Conservation (phyloP, 441 rosid species). For the Iberis amara region DNA sequence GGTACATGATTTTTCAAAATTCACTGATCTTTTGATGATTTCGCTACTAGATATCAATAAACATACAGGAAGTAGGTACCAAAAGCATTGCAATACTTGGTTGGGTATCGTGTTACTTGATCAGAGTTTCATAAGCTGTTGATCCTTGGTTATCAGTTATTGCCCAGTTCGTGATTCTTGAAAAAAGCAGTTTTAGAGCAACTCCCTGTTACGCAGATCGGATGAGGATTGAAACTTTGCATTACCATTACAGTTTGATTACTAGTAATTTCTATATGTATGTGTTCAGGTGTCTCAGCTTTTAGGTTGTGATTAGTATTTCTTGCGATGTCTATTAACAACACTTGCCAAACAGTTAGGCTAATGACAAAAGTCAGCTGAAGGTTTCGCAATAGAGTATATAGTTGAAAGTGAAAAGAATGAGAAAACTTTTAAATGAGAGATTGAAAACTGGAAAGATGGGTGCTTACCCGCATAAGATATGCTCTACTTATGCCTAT, state of each 20-base stretch:
- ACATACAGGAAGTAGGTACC: not conserved
- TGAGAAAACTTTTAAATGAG: not conserved
- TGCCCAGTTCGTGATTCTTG: slow-evolving; percentile 1
- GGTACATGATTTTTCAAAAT: slow-evolving; percentile 33
- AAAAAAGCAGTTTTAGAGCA: too few species aligned
- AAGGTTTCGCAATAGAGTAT: not conserved
- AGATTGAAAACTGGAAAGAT: not conserved
- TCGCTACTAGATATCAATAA: too few species aligned
- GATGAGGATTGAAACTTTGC: not conserved
- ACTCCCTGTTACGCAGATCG: not conserved
- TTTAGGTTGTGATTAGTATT: not conserved
- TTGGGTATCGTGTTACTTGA: not conserved
- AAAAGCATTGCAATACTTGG: not conserved
- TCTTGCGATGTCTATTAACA: slow-evolving; percentile 2
- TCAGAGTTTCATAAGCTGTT: not conserved
- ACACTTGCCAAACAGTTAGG: not conserved
- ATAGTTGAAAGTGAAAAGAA: not conserved
- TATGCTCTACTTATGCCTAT: not conserved
- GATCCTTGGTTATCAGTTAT: too few species aligned
- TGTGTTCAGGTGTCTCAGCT: not conserved
- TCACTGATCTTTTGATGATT: not conserved
- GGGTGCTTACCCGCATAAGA: not conserved
- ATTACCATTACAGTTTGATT: not conserved
- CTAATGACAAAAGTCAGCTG: not conserved
- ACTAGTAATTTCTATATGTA: not conserved